Base-by-base conservation (phyloP, 495 filamentous ascomycete species). In the Daldinia childiae region DNA sequence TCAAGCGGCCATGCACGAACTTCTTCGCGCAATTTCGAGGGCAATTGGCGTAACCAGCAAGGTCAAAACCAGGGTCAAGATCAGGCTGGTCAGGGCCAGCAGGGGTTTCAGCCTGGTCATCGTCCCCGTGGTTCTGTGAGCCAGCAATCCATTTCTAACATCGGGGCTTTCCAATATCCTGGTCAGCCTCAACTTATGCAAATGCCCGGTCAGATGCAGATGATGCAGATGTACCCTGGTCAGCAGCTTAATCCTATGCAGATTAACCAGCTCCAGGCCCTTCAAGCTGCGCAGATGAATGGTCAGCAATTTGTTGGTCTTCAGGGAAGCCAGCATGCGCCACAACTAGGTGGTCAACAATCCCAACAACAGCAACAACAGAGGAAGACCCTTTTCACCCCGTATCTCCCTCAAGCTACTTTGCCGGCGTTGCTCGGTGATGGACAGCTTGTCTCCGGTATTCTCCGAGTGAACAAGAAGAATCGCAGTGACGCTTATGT, bases 401-500 rank as follows among this genome's bases (percentile, higher is more conserved):
- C 96, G 66, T 99, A 99, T 74, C 86, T 99, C 39, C 96, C 95
- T 6, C 95, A 99, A 78, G 96, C 96, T 24, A 97, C 91, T 50
- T 84, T 99, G 17, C 95, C 95, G 45, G 95, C 94, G 29, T 86
- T 99, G 32, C 87, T 99, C 62, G 88, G 89, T 72, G 93, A 98
- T 71, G 95, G 95, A 14, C 93, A 97, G 77, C 89, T 99, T 51
- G 95, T 99, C 39, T 93, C 95, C 55, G 95, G 95, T 84, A 93
- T 98, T 73, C 90, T 99, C 43, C 91, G 95, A 50, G 95, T 99
- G 62, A 99, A 99, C 86, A 99, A 98, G 85, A 99, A 99, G 86
- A 99, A 99, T 78, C 89, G 95, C 41, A 98, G 95, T 70, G 96
- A 99, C 79, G 95, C 95, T 4, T 99, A 99, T 73, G 95, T 99